A percentile compares a stretch with the other conserved stretches of the same genome.
Evolutionary conservation across 1,284 basidiomycete genomes (phyloP).

Genomic region (Bondarzewia mesenterica): DNA sequence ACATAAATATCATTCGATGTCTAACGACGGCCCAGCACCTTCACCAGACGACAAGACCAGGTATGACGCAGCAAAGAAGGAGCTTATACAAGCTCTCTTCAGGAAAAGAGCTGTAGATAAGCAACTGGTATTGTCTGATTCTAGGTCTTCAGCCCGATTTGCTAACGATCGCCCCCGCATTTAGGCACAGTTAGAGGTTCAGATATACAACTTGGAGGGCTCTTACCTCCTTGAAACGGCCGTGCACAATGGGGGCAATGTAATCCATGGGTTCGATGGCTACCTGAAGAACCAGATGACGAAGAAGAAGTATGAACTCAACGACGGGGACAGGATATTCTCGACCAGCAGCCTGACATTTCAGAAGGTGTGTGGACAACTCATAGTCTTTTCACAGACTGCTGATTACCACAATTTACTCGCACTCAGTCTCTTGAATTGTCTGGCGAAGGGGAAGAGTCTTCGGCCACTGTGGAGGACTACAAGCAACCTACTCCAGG

Average conservation of each 20-base stretch:
- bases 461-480: constrained; percentile 44
- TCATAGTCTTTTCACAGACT: background rate
- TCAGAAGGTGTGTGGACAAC: constrained; percentile 49
- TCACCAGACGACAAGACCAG: constrained; percentile 55
- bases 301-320: constrained; percentile 58
- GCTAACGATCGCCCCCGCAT: constrained; percentile 2
- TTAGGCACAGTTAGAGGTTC: constrained; percentile 62
- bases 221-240: constrained; percentile 69
- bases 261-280: constrained; percentile 75
- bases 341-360: constrained; percentile 69
- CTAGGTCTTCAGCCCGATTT: background rate
- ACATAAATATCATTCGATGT: constrained; percentile 1
- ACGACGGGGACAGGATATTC: constrained; percentile 71
- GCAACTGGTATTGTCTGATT: constrained; percentile 46
- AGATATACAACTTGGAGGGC: constrained; percentile 68
- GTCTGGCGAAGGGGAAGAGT: constrained; percentile 64
- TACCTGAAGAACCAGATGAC: constrained; percentile 72
- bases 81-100: constrained; percentile 58
- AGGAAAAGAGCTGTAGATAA: constrained; percentile 68
- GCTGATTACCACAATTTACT: too few species aligned
- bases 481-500: constrained; percentile 48
- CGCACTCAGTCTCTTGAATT: constrained; percentile 57
- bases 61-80: constrained; percentile 64
- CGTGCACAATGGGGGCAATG: constrained; percentile 68
- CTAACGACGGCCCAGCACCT: constrained; percentile 24